Percentiles rank a stretch among this genome's conserved stretches.
These are phyloP conservation scores for Achaetomium macrosporum DNA, from an alignment of 2,329 filamentous ascomycete species.

Conservation along the genomic window DNA sequence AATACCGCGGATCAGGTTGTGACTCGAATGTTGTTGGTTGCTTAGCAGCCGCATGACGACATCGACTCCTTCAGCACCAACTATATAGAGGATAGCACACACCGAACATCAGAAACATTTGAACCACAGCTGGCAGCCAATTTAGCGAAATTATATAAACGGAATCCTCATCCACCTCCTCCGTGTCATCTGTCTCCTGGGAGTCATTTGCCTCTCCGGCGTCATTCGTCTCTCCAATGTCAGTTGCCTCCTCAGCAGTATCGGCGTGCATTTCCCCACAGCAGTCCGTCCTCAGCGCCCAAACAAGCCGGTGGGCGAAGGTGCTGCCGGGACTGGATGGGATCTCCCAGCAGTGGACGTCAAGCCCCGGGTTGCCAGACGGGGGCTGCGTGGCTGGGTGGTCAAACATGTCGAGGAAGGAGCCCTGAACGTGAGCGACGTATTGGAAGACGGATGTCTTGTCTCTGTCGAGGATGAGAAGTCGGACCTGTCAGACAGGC, in stretches of 20 bases:
- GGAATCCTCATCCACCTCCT: too few relatives aligned
- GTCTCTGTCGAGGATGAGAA: neutral
- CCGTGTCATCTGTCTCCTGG: too few relatives aligned
- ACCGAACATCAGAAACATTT: too few relatives aligned
- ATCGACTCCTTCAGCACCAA: neutral
- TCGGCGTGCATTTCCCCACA: neutral
- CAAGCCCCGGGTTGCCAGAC: neutral
- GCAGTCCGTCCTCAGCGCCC: neutral
- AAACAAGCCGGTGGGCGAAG: neutral
- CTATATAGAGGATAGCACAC: neutral
- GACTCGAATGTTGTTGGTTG: neutral
- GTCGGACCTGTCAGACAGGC: neutral
- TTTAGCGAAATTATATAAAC: too few relatives aligned
- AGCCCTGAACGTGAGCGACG: neutral
- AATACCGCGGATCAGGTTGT: too few relatives aligned
- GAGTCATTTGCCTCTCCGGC: too few relatives aligned
- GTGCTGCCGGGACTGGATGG: neutral
- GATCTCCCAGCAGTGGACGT: neutral
- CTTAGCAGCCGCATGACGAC: slow-evolving; percentile 13
- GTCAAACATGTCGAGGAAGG: slow-evolving; percentile 2
- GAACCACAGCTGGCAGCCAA: too few relatives aligned
- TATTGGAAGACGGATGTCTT: neutral
- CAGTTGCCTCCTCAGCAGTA: too few relatives aligned
- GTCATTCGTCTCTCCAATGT: too few relatives aligned
- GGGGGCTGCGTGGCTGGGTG: neutral